Conservation (phyloP, 1,284 basidiomycete species). For the Fomitopsis schrenkii region DNA sequence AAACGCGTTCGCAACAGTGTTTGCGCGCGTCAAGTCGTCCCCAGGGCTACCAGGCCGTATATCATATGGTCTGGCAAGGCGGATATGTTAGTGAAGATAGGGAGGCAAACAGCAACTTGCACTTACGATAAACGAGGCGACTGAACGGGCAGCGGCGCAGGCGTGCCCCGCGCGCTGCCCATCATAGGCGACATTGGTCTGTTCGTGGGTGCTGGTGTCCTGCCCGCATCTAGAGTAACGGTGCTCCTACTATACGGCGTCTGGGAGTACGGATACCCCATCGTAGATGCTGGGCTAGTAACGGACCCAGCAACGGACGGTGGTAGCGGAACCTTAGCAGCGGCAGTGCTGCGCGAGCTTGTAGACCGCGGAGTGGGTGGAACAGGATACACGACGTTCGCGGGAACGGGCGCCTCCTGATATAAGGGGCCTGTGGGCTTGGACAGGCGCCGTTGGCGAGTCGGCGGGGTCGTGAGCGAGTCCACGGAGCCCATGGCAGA, state of each 20-base stretch:
- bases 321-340: constrained; percentile 19
- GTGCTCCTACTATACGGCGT: constrained; percentile 9
- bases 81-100: constrained; percentile 1
- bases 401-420: constrained; percentile 20
- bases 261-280: constrained; percentile 9
- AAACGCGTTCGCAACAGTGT: not conserved
- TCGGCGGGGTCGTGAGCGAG: constrained; percentile 27
- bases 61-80: constrained; percentile 6
- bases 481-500: constrained; percentile 23
- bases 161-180: constrained; percentile 9
- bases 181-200: constrained; percentile 16
- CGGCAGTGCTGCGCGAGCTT: constrained; percentile 13
- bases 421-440: constrained; percentile 21
- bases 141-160: constrained; percentile 7
- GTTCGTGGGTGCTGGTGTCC: constrained; percentile 9
- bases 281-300: constrained; percentile 10
- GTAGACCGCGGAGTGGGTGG: constrained; percentile 22
- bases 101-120: not conserved
- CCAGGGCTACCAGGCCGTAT: not conserved
- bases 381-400: constrained; percentile 17
- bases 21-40: not conserved
- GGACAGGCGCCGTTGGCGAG: constrained; percentile 15
- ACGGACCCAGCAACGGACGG: constrained; percentile 7
- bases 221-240: constrained; percentile 11
- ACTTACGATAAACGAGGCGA: constrained; percentile 1